Evolutionary conservation across 495 filamentous ascomycete species (phyloP), one percentile per base, ranked within the genome.

Genomic region (Lepraria neglecta): DNA sequence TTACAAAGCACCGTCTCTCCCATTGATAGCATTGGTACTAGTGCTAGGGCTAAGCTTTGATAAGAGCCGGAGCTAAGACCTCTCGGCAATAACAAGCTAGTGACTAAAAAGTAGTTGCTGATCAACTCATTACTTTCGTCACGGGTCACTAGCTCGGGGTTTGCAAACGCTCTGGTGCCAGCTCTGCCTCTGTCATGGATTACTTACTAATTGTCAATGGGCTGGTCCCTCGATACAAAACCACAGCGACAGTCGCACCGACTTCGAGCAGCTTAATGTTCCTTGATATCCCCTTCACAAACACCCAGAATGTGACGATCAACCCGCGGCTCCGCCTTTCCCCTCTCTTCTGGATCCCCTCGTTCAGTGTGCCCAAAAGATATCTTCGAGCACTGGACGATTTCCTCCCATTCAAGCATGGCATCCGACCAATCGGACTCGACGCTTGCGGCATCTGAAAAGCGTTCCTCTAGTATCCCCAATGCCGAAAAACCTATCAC

Each of bases 391-490:
- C 27, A 10, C 15, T 33, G 2, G n/a, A 28, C 51, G 19, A 19
- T 10, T 11, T 33, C 3, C 24, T 44, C 38, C 28, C 15, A 12
- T 42, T 17, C 40, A 17, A 43, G 21, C 2, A 59, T 59, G 58
- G 46, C 45, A 17, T 47, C 33, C 11, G 27, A 38, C 15, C 46
- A 3, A 5, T 60, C 47, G 14, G 30, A 53, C 35, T 60, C 58
- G 2, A 60, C 48, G n/a, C 58, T 45, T 45, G 38, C 48, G 42
- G 42, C 38, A 19, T 53, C 58, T 43, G 35, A 60, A 19, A 35
- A 53, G 45, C 30, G n/a, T 15, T 31, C 47, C 11, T 45, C 28
- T 21, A 40, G 15, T 14, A 24, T 17, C n/a, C 15, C 47, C 11
- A 45, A 7, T 42, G 21, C 12, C 27, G 35, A 53, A 24, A 44